Base-by-base conservation (phyloP, 2,329 filamentous ascomycete genomes). In the Claviceps monticola region DNA sequence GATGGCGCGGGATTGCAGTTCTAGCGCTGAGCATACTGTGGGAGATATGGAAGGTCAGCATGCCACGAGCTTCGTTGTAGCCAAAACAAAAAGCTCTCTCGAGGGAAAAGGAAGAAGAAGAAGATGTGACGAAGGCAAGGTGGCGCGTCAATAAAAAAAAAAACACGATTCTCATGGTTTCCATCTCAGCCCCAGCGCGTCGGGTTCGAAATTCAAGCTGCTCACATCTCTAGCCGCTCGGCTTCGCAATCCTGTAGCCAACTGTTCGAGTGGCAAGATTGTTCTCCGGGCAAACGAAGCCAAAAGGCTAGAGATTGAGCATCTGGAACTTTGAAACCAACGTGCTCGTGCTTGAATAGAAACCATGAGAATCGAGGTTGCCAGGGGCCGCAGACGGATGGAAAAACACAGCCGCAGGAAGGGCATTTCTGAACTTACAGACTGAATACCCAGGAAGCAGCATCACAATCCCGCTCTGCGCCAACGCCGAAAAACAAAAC, bases 1-100 rank as follows among this genome's bases (percentile, higher is more conserved):
- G 50, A 87, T 75, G 55, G 81, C 81, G 49, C 79, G 78, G 21
- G 80, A 83, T 58, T 87, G 83, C 0, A 87, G 72, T 62, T 87
- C 83, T 48, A 87, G 72, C 36, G 65, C 67, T 52, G 64, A 74
- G 56, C 59, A 73, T 59, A 63, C 70, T 72, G 36, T 29, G 17
- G 2, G 38, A 21, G 5, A 4, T 34, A 21, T 14, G 4, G 2
- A 26, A 44, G 9, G 49, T 54, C 39, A 53, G 46, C 19, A 50
- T 47, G 19, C 38, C 16, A 17, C 38, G n/a, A n/a, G 16, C 5
- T 16, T 16, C 38, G n/a, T 14, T 44, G 21, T 23, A 29, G 26
- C 26, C 26, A 29, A 29, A 29, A 11, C 19, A 23, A 23, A 14
- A 14, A 44, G 11, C 42, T 44, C 13, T 13, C 11, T 23, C 2